Percentiles rank a stretch among this genome's conserved stretches.
Conservation (phyloP, 2,329 filamentous ascomycete species). For the Camillea tinctor region DNA sequence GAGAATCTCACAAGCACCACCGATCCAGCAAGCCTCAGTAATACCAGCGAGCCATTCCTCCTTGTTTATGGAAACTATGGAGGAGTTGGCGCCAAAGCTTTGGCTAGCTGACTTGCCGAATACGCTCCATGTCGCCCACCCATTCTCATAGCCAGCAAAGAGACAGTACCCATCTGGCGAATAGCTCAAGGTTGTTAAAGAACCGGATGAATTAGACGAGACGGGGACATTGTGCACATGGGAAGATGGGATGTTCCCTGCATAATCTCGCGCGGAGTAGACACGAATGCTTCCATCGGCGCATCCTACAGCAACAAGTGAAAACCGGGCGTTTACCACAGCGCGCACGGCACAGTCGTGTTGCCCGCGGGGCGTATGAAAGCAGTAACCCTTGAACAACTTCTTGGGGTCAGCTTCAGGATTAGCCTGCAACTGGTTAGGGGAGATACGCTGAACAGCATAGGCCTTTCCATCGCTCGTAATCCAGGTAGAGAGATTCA, state of each 20-base stretch:
- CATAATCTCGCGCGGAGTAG: constrained; percentile 92
- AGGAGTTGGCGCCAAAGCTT: constrained; percentile 72
- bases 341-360: constrained; percentile 66
- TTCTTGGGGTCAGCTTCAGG: constrained; percentile 55
- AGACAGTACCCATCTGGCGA: constrained; percentile 96
- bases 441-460: constrained; percentile 74
- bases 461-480: constrained; percentile 85
- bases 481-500: constrained; percentile 94
- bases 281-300: constrained; percentile 76
- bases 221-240: constrained; percentile 72
- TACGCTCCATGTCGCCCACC: constrained; percentile 96
- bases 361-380: constrained; percentile 68
- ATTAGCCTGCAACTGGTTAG: constrained; percentile 39
- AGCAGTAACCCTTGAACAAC: constrained; percentile 87
- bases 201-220: constrained; percentile 66
- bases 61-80: constrained; percentile 62
- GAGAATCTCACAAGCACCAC: constrained; percentile 82
- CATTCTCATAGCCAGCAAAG: constrained; percentile 87
- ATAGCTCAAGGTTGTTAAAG: constrained; percentile 73
- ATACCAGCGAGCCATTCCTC: constrained; percentile 86
- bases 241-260: constrained; percentile 85
- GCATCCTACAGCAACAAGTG: constrained; percentile 84
- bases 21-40: constrained; percentile 78
- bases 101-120: constrained; percentile 87
- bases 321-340: constrained; percentile 92